Evolutionary conservation across 2,329 filamentous ascomycete species (phyloP).

Genomic region (Scedosporium aurantiacum): DNA sequence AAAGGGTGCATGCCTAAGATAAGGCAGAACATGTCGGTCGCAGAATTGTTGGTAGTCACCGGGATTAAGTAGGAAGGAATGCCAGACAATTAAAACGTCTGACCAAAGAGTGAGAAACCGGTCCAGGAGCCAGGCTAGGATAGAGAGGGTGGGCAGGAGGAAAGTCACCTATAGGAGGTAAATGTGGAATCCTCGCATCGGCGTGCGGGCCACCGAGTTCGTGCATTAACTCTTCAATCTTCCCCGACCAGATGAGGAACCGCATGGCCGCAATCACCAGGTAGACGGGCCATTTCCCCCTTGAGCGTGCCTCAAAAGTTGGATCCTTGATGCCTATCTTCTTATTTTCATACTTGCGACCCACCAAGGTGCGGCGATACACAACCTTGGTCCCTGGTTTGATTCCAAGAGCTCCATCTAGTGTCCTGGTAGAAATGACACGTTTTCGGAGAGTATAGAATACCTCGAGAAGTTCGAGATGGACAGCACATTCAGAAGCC

Average conservation of each 20-base stretch:
- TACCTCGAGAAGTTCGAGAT: slow-evolving; percentile 49
- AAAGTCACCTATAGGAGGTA: slow-evolving; percentile 3
- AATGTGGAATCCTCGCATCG: not conserved
- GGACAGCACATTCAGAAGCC: slow-evolving; percentile 34
- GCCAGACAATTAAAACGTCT: slow-evolving; percentile 27
- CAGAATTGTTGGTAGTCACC: not conserved
- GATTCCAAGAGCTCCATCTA: slow-evolving; percentile 13
- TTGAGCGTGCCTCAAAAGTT: not conserved
- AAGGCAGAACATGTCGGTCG: not conserved
- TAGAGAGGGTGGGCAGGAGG: too few species aligned
- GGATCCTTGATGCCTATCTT: not conserved
- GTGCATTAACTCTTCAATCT: slow-evolving; percentile 3
- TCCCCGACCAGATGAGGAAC: slow-evolving; percentile 15
- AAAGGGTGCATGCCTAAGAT: not conserved
- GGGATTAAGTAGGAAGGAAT: slow-evolving; percentile 23
- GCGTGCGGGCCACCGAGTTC: not conserved
- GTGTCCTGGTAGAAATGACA: slow-evolving; percentile 11
- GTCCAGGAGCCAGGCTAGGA: accelerated
- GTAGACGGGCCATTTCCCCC: slow-evolving; percentile 8
- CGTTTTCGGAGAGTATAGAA: slow-evolving; percentile 39
- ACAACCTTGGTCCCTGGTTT: slow-evolving; percentile 11
- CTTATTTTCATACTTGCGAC: not conserved
- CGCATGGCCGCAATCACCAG: slow-evolving; percentile 16
- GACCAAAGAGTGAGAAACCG: slow-evolving; percentile 12
- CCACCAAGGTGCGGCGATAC: not conserved